Evolutionary conservation across 1,284 basidiomycete genomes (phyloP), one percentile per base, ranked within the genome.

Genomic region (Inonotus obliquus): DNA sequence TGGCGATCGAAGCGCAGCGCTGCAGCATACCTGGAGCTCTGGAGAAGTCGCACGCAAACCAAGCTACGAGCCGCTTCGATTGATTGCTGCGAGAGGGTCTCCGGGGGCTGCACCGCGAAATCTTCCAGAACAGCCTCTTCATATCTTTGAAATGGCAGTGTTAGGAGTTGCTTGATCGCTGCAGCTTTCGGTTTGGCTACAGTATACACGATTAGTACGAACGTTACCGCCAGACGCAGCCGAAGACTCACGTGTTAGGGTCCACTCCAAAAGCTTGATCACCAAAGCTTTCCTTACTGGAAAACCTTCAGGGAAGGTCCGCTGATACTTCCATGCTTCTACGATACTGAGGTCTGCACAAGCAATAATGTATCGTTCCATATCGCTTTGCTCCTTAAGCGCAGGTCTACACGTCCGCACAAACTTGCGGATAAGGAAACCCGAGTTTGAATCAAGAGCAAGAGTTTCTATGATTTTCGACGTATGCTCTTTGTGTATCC

Each of bases 21-120:
- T 35, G 86, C 83, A 0, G 82, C 77, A 68, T 89, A 87, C 63
- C 84, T 81, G 3, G 91, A 92, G 5, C 79, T 80, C 69, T 92
- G 89, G 35, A 94, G 83, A 3, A 93, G 80, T 11, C 92, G 85
- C 9, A 91, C 82, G 60, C 87, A 91, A 35, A 92, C 80, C n/a
- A 94, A 80, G 68, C 94, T 89, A 71, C 93, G 91, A 0, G 94
- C 73, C 11, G 85, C 76, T 1, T 83, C 79, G 21, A 87, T 73
- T 1, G 84, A 82, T 0, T 75, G 64, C 0, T 77, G 63, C 0
- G 83, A 72, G 25, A 87, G 71, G 29, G 76, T 67, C 38, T 76
- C 66, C 0, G 87, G 83, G 3, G 87, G 84, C 17, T 80, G 74
- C 23, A 83, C 75, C 1, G 86, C 85, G 64, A 83, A 84, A 0